A percentile compares a stretch with the other conserved stretches of the same genome.
These are phyloP conservation scores for Excoecaria cochinchinensis DNA, from an alignment of 345 rosid species.

Conservation along the genomic window DNA sequence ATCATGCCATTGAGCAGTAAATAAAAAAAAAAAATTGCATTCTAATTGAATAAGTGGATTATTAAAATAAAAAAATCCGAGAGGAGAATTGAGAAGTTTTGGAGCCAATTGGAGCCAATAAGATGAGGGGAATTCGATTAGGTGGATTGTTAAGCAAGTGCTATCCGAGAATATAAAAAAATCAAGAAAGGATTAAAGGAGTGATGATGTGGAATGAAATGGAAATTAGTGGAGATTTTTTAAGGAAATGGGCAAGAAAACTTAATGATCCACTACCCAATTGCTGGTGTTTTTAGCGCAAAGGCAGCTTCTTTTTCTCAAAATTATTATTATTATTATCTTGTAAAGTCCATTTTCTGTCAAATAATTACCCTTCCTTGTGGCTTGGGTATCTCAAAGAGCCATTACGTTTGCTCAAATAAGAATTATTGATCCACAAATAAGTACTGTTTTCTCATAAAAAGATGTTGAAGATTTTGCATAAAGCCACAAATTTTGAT, in stretches of 20 bases:
- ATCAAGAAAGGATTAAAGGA: too few species aligned
- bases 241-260: too few species aligned
- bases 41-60: too few species aligned
- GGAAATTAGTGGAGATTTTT: background rate
- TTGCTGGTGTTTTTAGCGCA: background rate
- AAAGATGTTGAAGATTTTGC: slow-evolving; percentile 7
- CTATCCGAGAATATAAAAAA: too few species aligned
- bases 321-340: too few species aligned
- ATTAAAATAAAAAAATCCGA: too few species aligned
- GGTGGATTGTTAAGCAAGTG: slow-evolving; percentile 7
- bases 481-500: slow-evolving; percentile 12
- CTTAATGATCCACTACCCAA: background rate
- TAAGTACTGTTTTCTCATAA: too few species aligned
- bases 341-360: background rate
- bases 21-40: too few species aligned
- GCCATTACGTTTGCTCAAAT: background rate
- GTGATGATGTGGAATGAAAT: background rate
- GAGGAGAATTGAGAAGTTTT: too few species aligned
- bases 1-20: too few species aligned
- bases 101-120: too few species aligned
- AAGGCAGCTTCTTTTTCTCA: background rate
- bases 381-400: background rate
- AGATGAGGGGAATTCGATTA: background rate
- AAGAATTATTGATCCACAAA: too few species aligned
- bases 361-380: background rate